A percentile compares a stretch with the other conserved stretches of the same genome.
These are phyloP conservation scores for Celoporthe dispersa DNA, from an alignment of 2,329 filamentous ascomycete genomes.

Conservation along the genomic window DNA sequence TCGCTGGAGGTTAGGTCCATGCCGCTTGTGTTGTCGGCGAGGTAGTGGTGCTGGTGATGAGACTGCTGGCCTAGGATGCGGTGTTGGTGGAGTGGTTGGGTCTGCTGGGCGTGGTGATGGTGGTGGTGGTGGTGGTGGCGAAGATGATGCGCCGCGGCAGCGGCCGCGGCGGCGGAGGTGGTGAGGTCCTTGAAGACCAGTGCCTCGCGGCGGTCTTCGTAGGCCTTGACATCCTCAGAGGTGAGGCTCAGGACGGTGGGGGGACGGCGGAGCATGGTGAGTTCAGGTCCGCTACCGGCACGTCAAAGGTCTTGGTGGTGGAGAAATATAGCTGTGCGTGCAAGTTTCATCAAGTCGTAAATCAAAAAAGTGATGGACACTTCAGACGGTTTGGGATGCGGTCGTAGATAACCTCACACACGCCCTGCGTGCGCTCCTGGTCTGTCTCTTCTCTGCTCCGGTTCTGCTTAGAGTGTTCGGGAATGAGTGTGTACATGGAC, in stretches of 20 bases:
- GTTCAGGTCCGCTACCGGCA: background rate
- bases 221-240: constrained; percentile 70
- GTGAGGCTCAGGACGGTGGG: constrained; percentile 72
- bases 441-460: no score
- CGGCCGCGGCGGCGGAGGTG: constrained; percentile 11
- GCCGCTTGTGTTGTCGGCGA: constrained; percentile 9
- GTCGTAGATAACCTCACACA: no score
- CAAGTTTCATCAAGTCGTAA: no score
- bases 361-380: no score
- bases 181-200: constrained; percentile 39
- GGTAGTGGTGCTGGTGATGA: constrained; percentile 9
- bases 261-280: constrained; percentile 50
- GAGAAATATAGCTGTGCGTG: background rate
- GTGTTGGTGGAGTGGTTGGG: background rate
- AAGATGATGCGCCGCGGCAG: background rate
- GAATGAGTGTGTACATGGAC: no score
- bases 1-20: constrained; percentile 37
- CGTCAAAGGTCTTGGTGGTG: background rate
- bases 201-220: constrained; percentile 63
- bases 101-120: constrained; percentile 2
- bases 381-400: no score
- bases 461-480: no score
- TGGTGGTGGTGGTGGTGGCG: constrained; percentile 15
- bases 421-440: no score
- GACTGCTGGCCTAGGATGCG: constrained; percentile 9